Evolutionary conservation across 2,329 filamentous ascomycete species (phyloP).

Genomic region (Parastagonospora avenae): DNA sequence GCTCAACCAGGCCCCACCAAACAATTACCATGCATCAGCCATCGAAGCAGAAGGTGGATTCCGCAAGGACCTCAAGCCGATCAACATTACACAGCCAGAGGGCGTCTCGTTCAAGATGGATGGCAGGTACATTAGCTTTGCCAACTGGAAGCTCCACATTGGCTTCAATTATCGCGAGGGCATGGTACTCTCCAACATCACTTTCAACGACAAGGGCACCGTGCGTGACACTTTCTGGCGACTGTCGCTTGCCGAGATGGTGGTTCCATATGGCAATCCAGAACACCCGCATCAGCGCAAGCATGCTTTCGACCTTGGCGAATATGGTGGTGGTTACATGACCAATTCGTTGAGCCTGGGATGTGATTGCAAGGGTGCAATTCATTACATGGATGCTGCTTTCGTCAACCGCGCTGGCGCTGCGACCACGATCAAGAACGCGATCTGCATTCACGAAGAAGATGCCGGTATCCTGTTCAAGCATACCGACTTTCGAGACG

Average conservation of each 20-base stretch:
- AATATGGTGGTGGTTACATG: slow-evolving; percentile 84
- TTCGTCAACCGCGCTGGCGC: slow-evolving; percentile 80
- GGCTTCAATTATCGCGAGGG: slow-evolving; percentile 96
- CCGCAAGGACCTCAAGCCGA: slow-evolving; percentile 79
- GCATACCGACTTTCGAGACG: slow-evolving; percentile 90
- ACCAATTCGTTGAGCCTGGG: slow-evolving; percentile 77
- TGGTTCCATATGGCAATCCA: slow-evolving; percentile 85
- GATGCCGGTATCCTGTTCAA: slow-evolving; percentile 92
- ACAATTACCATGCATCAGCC: slow-evolving; percentile 79
- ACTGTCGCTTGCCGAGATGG: slow-evolving; percentile 90
- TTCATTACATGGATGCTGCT: slow-evolving; percentile 88
- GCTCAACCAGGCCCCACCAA: slow-evolving; percentile 70
- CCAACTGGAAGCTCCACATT: slow-evolving; percentile 91
- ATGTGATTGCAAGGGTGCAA: slow-evolving; percentile 87
- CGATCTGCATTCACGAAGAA: slow-evolving; percentile 94
- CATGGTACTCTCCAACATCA: slow-evolving; percentile 87
- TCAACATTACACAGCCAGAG: slow-evolving; percentile 85
- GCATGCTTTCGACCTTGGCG: slow-evolving; percentile 79
- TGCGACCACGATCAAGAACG: slow-evolving; percentile 86
- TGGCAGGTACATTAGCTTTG: slow-evolving; percentile 79
- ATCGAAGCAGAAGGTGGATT: slow-evolving; percentile 78
- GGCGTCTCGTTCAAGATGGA: slow-evolving; percentile 84
- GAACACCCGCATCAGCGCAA: slow-evolving; percentile 81
- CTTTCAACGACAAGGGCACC: slow-evolving; percentile 80
- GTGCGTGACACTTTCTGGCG: slow-evolving; percentile 84